Base-by-base conservation (phyloP, 1,284 basidiomycete genomes). In the Hypsizygus ulmarius region DNA sequence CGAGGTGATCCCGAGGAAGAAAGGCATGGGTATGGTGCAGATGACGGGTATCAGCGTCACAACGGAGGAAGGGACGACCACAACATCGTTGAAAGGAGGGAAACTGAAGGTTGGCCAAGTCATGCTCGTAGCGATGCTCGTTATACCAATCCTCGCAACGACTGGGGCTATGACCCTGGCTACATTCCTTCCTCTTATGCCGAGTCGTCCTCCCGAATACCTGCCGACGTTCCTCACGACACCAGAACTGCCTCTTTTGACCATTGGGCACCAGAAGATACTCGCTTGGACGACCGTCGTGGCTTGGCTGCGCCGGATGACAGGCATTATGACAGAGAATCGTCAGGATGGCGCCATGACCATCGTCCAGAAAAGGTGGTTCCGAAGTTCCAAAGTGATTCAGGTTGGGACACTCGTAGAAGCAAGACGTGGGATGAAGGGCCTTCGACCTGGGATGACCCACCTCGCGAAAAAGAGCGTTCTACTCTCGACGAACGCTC, bases 31-130 rank as follows among this genome's bases (percentile, higher is more conserved):
- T 75, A 74, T 56, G 60, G 69, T 48, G 43, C 64, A 30, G 68
- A 72, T 53, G 80, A 81, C 54, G 61, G 62, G 15, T 77, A 80
- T 61, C 66, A 70, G 34, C 55, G 46, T 64, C 75, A 50, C 28
- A 32, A 72, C 41, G 60, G 66, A 47, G 68, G 77, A 47, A 75
- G 77, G 62, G 78, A 78, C 50, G 74, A 71, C 49, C 75, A 77
- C 57, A 75, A 78, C 47, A 58, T 63, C 16, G 47, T 61, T 40
- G 68, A 72, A 47, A 61, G 72, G 38, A 71, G 74, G 52, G 74
- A 73, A 40, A 59, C 66, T 29, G 73, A 73, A 50, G 64, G 69
- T 14, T 79, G 80, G 69, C 60, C 68, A 49, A 55, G 67, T 53
- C 69, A 68, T n/a, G 21, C 41, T 34, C 56, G 54, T 35, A 66